Evolutionary conservation across 2,329 filamentous ascomycete genomes (phyloP), one percentile per base, ranked within the genome.

Genomic region (Penicillium concentricum): DNA sequence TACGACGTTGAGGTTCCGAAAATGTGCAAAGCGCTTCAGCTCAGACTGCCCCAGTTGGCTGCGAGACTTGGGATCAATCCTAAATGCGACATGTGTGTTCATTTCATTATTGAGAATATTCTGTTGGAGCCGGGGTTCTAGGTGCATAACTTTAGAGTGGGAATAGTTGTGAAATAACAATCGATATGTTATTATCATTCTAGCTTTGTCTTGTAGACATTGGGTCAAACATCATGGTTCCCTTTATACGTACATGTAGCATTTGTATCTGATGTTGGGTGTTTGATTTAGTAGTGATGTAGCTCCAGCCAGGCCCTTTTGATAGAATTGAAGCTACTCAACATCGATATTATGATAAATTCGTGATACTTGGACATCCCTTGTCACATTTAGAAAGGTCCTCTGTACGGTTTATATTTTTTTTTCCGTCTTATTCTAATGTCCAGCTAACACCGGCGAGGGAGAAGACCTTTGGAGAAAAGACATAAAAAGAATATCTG

Each of bases 71-170:
- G n/a, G 7, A 1, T 34, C 18, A 42, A 42, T 15, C 3, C 20
- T 5, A 41, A 34, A 26, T 41, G 44, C 10, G 45, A 49, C 30
- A 42, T 42, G 51, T 50, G 44, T 35, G 30, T 54, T 10, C 44
- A 50, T 26, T 54, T 37, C 2, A 13, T 28, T 18, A 22, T 54
- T 10, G 16, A 26, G 7, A 42, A 43, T 12, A 50, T 54, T 16
- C 12, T 41, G 12, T 30, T 5, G 1, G 45, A 54, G 12, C 26
- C 41, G 0, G 51, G 37, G 2, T 43, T 54, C n/a, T 54, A 54
- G 22, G 6, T n/a, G 8, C 10, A 8, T 6, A 6, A 20, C 5
- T 18, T 49, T 3, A 13, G 18, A 15, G 1, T 16, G 8, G 16
- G 13, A n/a, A 39, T 49, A 12, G 5, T 7, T 18, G 32, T 20